A percentile compares a stretch with the other conserved stretches of the same genome.
Conservation (phyloP, 2,329 filamentous ascomycete species). For the Ophiostoma perfectum region DNA sequence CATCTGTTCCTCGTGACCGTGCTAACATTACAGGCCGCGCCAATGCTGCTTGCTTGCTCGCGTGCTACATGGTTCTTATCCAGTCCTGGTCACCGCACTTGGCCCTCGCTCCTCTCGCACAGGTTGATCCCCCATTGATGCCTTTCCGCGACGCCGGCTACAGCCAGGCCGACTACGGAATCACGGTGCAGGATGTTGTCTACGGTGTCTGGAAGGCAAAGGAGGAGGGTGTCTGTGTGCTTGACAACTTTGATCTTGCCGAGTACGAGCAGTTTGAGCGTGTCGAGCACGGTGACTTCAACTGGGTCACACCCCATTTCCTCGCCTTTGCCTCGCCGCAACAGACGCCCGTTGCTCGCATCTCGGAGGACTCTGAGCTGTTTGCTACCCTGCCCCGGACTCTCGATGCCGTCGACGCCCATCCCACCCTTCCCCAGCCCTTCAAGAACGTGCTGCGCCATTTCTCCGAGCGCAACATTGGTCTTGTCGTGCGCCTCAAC, state of each 20-base stretch:
- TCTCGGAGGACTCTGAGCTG: conserved; percentile 65
- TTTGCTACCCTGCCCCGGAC: conserved; percentile 71
- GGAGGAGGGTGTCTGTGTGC: conserved; percentile 83
- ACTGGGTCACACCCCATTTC: conserved; percentile 95
- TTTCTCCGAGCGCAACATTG: conserved; percentile 82
- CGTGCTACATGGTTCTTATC: conserved; percentile 98
- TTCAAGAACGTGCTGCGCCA: conserved; percentile 96
- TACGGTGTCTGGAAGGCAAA: conserved; percentile 99
- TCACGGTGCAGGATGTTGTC: conserved; percentile 94
- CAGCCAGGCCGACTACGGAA: conserved; percentile 92
- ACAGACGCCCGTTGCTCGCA: conserved; percentile 66
- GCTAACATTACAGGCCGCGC: conserved; percentile 60
- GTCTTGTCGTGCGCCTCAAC: conserved; percentile 90
- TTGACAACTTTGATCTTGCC: conserved; percentile 92
- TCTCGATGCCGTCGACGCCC: conserved; percentile 63
- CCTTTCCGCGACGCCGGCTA: conserved; percentile 97
- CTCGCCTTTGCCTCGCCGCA: conserved; percentile 95
- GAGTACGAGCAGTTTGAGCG: conserved; percentile 95
- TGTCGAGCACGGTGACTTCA: conserved; percentile 98
- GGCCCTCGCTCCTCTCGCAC: conserved; percentile 88
- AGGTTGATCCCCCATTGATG: conserved; percentile 96
- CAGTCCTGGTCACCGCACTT: conserved; percentile 97
- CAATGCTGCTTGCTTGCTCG: conserved; percentile 90
- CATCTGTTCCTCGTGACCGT: background rate
- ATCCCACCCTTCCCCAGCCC: conserved; percentile 68